These are phyloP conservation scores for Arabis hirsuta DNA, from an alignment of 345 rosid genomes.

Conservation along the genomic window DNA sequence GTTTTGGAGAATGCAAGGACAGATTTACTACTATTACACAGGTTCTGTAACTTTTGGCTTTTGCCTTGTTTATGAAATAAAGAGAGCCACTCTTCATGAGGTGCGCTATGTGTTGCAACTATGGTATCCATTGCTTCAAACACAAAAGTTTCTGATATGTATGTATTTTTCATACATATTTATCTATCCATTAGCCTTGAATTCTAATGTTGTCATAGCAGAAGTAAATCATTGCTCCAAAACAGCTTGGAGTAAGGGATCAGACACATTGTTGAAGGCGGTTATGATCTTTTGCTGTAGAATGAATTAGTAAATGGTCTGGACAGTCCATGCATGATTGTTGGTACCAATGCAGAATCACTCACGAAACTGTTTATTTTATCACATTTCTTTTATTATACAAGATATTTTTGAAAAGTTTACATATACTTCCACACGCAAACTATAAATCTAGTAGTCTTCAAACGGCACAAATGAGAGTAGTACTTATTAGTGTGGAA, in stretches of 20 bases:
- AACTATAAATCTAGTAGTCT: neutral
- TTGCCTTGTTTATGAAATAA: slow-evolving; percentile 37
- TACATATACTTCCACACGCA: neutral
- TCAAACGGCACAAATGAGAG: neutral
- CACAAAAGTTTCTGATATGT: neutral
- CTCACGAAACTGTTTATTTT: neutral
- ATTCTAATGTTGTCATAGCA: neutral
- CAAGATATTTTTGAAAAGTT: neutral
- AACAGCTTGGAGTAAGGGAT: neutral
- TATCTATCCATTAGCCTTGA: neutral
- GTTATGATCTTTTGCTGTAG: neutral
- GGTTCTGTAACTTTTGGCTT: slow-evolving; percentile 31
- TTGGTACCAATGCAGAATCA: neutral
- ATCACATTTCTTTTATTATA: no score
- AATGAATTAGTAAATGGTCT: slow-evolving; percentile 1
- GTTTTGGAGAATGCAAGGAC: slow-evolving; percentile 9
- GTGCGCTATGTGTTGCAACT: slow-evolving; percentile 5
- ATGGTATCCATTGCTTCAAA: slow-evolving; percentile 9
- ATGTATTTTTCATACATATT: slow-evolving; percentile 7
- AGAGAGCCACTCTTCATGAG: slow-evolving; percentile 12
- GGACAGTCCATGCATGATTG: neutral
- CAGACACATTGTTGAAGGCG: neutral
- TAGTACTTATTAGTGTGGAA: neutral
- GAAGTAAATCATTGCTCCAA: slow-evolving; percentile 1
- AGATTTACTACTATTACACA: neutral